Percentiles rank a stretch among this genome's conserved stretches.
Conservation (phyloP, 768 basidiomycete species). For the Agaricus sinodeliciosus region DNA sequence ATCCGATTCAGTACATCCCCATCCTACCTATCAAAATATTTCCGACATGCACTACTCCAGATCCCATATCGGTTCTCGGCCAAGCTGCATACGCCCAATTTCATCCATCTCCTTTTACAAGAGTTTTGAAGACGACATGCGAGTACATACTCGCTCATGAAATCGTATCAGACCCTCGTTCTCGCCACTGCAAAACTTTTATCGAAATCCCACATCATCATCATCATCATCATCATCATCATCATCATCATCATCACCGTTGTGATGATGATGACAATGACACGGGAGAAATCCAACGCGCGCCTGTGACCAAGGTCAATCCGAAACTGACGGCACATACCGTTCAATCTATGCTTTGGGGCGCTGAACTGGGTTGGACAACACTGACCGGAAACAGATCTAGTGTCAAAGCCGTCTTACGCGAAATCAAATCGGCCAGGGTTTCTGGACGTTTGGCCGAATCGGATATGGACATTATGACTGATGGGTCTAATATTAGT, state of each 20-base stretch:
- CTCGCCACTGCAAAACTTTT: conserved; percentile 14
- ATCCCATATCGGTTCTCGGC: not conserved
- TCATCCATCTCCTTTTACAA: conserved; percentile 30
- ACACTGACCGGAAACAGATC: conserved; percentile 83
- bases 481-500: not conserved
- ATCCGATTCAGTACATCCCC: conserved; percentile 44
- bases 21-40: conserved; percentile 54
- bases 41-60: conserved; percentile 20
- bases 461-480: conserved; percentile 10
- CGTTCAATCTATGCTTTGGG: conserved; percentile 63
- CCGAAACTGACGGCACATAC: conserved; percentile 72
- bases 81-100: not conserved
- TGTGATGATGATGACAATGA: too few species aligned
- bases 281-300: conserved; percentile 41
- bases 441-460: conserved; percentile 26
- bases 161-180: conserved; percentile 25
- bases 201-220: not conserved
- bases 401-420: conserved; percentile 69
- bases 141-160: conserved; percentile 45
- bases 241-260: conserved; percentile 3
- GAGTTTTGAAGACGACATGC: conserved; percentile 45
- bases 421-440: conserved; percentile 48
- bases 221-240: conserved; percentile 4
- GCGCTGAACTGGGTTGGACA: conserved; percentile 67
- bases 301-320: conserved; percentile 46